phyloP scores from a whole-genome alignment of 352 stramenopile genomes.

The Globisporangium irregulare region DNA sequence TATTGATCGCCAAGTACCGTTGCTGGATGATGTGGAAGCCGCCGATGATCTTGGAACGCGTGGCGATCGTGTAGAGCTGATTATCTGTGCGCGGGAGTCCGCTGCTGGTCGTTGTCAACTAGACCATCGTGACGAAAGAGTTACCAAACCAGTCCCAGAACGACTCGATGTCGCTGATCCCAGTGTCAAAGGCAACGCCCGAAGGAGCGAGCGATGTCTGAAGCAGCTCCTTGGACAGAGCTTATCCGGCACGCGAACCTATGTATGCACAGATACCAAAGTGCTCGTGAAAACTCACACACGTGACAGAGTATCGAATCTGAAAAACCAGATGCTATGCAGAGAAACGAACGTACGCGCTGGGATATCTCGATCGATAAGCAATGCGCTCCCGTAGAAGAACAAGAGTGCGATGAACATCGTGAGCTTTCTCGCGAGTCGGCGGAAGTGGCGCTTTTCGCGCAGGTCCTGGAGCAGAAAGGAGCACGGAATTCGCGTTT shows the following conservation, averaged over 20 bases:
- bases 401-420: slow-evolving; percentile 54
- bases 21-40: slow-evolving; percentile 66
- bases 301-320: not conserved
- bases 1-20: slow-evolving; percentile 49
- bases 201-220: slow-evolving; percentile 34
- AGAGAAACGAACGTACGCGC: slow-evolving; percentile 32
- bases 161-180: slow-evolving; percentile 35
- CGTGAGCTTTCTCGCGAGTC: slow-evolving; percentile 55
- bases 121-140: slow-evolving; percentile 49
- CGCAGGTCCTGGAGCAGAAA: slow-evolving; percentile 63
- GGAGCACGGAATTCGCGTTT: slow-evolving; percentile 31
- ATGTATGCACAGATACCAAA: not conserved
- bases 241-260: slow-evolving; percentile 27
- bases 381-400: slow-evolving; percentile 51
- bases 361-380: slow-evolving; percentile 64
- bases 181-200: slow-evolving; percentile 31
- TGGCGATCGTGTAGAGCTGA: slow-evolving; percentile 52
- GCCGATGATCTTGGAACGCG: slow-evolving; percentile 54
- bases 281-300: not conserved
- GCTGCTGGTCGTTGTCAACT: slow-evolving; percentile 28
- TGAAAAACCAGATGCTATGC: not conserved
- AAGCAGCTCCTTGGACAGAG: slow-evolving; percentile 48
- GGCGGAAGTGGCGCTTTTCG: slow-evolving; percentile 63
- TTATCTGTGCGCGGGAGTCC: slow-evolving; percentile 13
- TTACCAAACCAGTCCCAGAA: slow-evolving; percentile 68